Evolutionary conservation across 805 yeast species (phyloP), one percentile per base, ranked within the genome.

Genomic region (Osmozyma mogii): DNA sequence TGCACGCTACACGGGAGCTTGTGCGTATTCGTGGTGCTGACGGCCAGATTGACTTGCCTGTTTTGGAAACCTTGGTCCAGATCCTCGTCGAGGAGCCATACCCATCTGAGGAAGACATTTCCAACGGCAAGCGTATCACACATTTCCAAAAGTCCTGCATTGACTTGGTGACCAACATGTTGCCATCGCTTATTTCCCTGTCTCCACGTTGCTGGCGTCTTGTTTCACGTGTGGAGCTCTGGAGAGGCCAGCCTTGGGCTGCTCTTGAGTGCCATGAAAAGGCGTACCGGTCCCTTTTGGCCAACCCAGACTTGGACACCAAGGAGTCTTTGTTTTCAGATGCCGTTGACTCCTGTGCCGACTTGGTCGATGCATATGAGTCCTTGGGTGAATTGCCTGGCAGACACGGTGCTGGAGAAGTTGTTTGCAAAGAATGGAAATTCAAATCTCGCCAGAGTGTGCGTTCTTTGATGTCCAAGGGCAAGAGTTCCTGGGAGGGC

Each of bases 401-500:
- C 6, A 78, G 74, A 44, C 70, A 78, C 46, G 81, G 80, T 15
- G 87, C 84, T 2, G 94, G 79, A 13, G 84, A 82, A 50, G 41
- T 79, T n/a, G 94, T 88, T 7, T 87, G 96, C 52, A 75, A 78
- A 47, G 95, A 87, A 49, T 88, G 96, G 96, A 81, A 75, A 48
- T 83, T 79, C 57, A 85, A 85, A 51, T 78, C 94, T 2, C 69
- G 78, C 38, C 68, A 82, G 10, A 63, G 83, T 1, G 68, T 87
- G 13, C 69, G 94, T 46, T 70, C 84, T 1, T 61, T 87, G 40
- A 68, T 83, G 72, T 76, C 89, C 11, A 81, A 78, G 48, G 95
- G 95, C 6, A 79, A 72, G 44, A 60, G 65, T 15, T 68, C 68
- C 38, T 87, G 95, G 95, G 88, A 82, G 43, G 85, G 72, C 37